These are phyloP conservation scores for Yarrowia hollandica DNA, from an alignment of 805 yeast genomes.

Conservation along the genomic window DNA sequence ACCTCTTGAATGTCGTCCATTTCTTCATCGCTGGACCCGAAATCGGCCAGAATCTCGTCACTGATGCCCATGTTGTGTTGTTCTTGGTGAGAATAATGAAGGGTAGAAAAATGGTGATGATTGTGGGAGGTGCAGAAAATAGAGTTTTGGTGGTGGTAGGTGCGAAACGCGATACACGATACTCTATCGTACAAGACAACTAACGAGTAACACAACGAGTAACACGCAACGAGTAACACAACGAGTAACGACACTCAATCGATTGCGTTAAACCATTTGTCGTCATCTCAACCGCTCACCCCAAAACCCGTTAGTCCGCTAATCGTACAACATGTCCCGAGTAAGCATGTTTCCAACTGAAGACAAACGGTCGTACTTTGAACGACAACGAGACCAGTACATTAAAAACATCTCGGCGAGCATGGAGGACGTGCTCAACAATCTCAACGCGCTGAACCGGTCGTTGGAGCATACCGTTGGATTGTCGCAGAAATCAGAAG, in stretches of 20 bases:
- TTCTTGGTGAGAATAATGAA: neutral
- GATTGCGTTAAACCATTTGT: too few relatives aligned
- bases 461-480: slow-evolving; percentile 66
- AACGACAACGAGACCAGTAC: slow-evolving; percentile 58
- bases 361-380: slow-evolving; percentile 47
- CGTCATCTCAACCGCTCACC: too few relatives aligned
- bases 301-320: too few relatives aligned
- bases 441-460: slow-evolving; percentile 64
- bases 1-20: slow-evolving; percentile 30
- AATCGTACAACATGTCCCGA: too few relatives aligned
- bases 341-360: slow-evolving; percentile 27
- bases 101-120: neutral
- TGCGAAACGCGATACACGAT: too few relatives aligned
- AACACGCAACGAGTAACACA: neutral
- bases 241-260: too few relatives aligned
- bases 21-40: slow-evolving; percentile 39
- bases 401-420: slow-evolving; percentile 55
- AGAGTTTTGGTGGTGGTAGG: too few relatives aligned
- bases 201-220: too few relatives aligned
- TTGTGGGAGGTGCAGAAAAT: neutral
- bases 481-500: slow-evolving; percentile 74
- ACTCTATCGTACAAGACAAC: too few relatives aligned
- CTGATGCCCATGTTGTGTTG: slow-evolving; percentile 40
- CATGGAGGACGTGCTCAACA: slow-evolving; percentile 65
- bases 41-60: slow-evolving; percentile 46